Evolutionary conservation across 768 basidiomycete species (phyloP), one percentile per base, ranked within the genome.

Genomic region (Tremella fuciformis): DNA sequence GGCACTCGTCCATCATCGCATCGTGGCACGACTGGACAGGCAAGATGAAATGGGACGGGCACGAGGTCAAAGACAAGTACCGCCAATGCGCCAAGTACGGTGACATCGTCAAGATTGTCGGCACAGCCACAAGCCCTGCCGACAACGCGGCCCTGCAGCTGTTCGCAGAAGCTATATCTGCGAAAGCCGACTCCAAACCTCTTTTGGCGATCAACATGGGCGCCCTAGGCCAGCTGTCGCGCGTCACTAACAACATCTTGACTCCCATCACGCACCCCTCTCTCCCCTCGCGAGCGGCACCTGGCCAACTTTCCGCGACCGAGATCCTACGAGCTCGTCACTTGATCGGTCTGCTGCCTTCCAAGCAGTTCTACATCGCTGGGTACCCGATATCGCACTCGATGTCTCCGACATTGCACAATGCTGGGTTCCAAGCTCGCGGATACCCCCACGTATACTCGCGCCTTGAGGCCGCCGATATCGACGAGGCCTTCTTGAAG

Each of bases 11-110:
- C 64, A 84, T 97, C 69, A 86, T 99, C 57, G 88, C 91, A 0
- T 96, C 92, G 6, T 96, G 87, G 86, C 94, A 97, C 72, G 92
- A 99, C 69, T 92, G 88, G 87, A 86, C 84, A 44, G 93, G 94
- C 2, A 80, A 81, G 13, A 81, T 93, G 80, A 83, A 83, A 64
- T 99, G 94, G 94, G 82, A 85, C 63, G 81, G 86, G 16, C 76
- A 82, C 4, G 74, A 80, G 22, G 84, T 88, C 46, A 82, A 83
- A 66, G 83, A 85, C 57, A 88, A 87, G 70, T 89, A 88, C 74
- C 81, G 82, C 22, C 65, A 83, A 24, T 89, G 88, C 1, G 78
- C 81, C 44, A 77, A 79, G 59, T 80, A 85, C 44, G 92, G 92
- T 2, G 93, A 99, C 76, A 85, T 98, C 38, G 81, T 92, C 79